Evolutionary conservation across 345 rosid species (phyloP), one percentile per base, ranked within the genome.

Genomic region (Diplotaxis tenuifolia): DNA sequence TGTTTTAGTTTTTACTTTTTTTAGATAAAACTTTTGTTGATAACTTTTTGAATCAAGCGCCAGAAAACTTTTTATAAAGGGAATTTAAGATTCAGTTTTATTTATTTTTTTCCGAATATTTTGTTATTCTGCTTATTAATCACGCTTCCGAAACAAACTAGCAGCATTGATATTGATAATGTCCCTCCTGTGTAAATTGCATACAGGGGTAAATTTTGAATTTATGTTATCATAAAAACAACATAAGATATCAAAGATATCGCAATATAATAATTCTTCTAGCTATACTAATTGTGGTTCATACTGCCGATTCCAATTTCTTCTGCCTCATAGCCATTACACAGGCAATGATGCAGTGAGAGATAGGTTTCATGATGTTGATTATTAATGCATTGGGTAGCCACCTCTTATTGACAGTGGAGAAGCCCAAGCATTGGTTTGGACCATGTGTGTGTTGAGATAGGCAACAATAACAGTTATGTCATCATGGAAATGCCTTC

Each of bases 401-500:
- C 85, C 84, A 34, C 91, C 97, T 79, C 67, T 81, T 18, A 89
- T 61, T 1, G 98, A 91, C 6, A 85, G 6, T 0, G 88, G 80
- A 54, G 67, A 45, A 52, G 55, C 59, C 38, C 75, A 42, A 9
- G 19, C 64, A 72, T 66, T 66, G 16, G 72, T 50, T 49, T 23
- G 42, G 63, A 50, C 45, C 58, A 34, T 6, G 36, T 67, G 64
- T 11, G 77, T 70, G 21, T 87, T 84, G 1, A 88, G 80, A 65
- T 83, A 87, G 58, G 85, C 76, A 2, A 90, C 89, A 23, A 82
- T 29, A 34, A 85, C 89, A 0, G 89, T 78, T 8, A 90, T 87
- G 60, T 90, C 94, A n/a, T 90, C 92, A 12, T 90, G 96, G 68
- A 90, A 90, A 80, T 90, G 94, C 58, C 96, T 84, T 64, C 96